Evolutionary conservation across 352 stramenopile species (phyloP), one percentile per base, ranked within the genome.

Genomic region (Pythium chondricola): DNA sequence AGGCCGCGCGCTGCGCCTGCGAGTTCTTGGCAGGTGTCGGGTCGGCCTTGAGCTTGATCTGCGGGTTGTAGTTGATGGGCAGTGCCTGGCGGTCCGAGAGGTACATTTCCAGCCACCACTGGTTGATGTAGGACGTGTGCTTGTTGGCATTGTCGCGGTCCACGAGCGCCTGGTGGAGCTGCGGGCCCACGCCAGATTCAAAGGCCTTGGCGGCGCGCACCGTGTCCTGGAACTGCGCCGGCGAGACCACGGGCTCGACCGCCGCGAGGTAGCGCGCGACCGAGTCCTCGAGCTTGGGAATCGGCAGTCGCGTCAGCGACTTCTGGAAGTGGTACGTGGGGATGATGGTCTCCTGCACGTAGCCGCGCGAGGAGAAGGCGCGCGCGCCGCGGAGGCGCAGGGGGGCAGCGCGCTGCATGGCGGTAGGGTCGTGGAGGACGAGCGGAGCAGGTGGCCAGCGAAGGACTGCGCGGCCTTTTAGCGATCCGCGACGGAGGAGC

Each of bases 81-180:
- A 96, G 60, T 39, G 87, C 73, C 57, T 89, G 75, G 18, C 87
- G 85, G 61, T 95, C 84, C 17, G 44, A 73, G 33, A 96, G 55
- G 67, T 96, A 96, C 87, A 96, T 96, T 47, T 96, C 86, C 25
- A 92, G 83, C 87, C 87, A 96, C 83, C 85, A 95, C 52, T 93
- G 71, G 69, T 95, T 94, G 59, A 95, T 95, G 63, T 95, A 96
- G 53, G 77, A 93, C 64, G 87, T 95, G 67, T 95, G 73, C 51
- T 67, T 71, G 63, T 95, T 76, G 32, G 71, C 70, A 5, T 80
- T 73, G 59, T 96, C 86, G 21, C 79, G 69, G 6, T 65, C 77
- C 18, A 95, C 55, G 27, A 96, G 66, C 49, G 81, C 79, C 10
- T 63, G 62, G 37, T 96, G 85, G 17, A 95, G 67, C 18, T 82